Evolutionary conservation across 2,329 filamentous ascomycete genomes (phyloP).

Genomic region (Arthrobotrys conoides): DNA sequence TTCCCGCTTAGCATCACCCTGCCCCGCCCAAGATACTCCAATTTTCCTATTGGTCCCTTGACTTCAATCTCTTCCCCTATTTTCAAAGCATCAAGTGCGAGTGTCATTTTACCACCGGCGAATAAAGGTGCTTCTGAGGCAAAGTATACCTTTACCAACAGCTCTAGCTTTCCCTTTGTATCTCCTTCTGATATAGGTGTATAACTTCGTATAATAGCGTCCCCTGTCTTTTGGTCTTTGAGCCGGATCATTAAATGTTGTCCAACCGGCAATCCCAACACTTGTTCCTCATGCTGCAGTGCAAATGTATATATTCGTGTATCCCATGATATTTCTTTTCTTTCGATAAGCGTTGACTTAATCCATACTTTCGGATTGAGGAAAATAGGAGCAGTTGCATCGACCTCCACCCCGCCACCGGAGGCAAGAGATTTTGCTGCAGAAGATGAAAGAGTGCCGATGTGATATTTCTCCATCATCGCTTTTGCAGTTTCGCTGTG

Average conservation of each 20-base stretch:
- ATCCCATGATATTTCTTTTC: slow-evolving; percentile 80
- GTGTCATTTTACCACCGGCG: slow-evolving; percentile 83
- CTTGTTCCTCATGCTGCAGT: slow-evolving; percentile 79
- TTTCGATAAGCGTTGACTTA: slow-evolving; percentile 78
- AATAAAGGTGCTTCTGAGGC: slow-evolving; percentile 67
- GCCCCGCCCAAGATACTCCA: slow-evolving; percentile 81
- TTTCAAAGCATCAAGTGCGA: slow-evolving; percentile 79
- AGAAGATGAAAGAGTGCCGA: slow-evolving; percentile 79
- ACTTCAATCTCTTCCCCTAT: slow-evolving; percentile 82
- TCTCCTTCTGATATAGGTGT: slow-evolving; percentile 81
- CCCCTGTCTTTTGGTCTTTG: slow-evolving; percentile 77
- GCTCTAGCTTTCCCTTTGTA: slow-evolving; percentile 76
- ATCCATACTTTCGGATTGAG: slow-evolving; percentile 80
- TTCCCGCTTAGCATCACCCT: slow-evolving; percentile 74
- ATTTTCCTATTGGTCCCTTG: slow-evolving; percentile 89
- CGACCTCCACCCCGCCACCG: slow-evolving; percentile 65
- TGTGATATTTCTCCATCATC: slow-evolving; percentile 89
- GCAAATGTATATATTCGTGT: slow-evolving; percentile 85
- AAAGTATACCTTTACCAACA: slow-evolving; percentile 87
- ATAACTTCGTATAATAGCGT: slow-evolving; percentile 86
- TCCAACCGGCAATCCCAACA: slow-evolving; percentile 82
- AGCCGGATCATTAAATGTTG: slow-evolving; percentile 90
- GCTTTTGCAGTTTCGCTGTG: slow-evolving; percentile 92
- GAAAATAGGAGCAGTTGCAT: slow-evolving; percentile 74
- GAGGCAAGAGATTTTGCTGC: slow-evolving; percentile 72